A percentile compares a stretch with the other conserved stretches of the same genome.
Conservation (phyloP, 2,329 filamentous ascomycete genomes). For the Pezicula radicicola region DNA sequence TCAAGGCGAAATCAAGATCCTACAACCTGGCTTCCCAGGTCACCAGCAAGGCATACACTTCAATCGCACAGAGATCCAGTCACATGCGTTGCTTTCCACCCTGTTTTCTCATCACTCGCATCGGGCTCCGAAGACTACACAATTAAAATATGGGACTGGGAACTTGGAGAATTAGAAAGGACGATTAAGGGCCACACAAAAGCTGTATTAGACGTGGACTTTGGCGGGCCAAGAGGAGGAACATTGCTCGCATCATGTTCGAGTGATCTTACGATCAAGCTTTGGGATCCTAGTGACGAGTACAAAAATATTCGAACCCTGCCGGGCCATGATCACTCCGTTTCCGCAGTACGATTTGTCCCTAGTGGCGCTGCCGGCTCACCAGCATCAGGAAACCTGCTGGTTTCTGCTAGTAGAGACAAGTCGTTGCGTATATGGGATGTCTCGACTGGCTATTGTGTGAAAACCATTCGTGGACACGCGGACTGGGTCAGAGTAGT, state of each 20-base stretch:
- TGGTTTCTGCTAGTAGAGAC: constrained; percentile 84
- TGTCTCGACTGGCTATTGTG: constrained; percentile 85
- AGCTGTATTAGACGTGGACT: constrained; percentile 84
- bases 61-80: constrained; percentile 80
- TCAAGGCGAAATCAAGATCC: constrained; percentile 82
- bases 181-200: constrained; percentile 93
- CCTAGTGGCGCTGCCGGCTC: constrained; percentile 77
- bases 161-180: constrained; percentile 83
- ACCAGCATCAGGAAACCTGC: constrained; percentile 76
- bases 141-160: constrained; percentile 98
- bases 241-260: constrained; percentile 69
- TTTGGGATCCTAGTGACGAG: constrained; percentile 89
- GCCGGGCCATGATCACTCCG: constrained; percentile 87
- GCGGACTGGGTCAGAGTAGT: constrained; percentile 91
- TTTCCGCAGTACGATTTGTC: constrained; percentile 85
- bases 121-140: constrained; percentile 89
- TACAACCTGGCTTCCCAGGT: constrained; percentile 78
- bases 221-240: constrained; percentile 77
- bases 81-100: constrained; percentile 89
- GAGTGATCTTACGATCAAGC: constrained; percentile 87
- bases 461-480: constrained; percentile 86
- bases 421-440: constrained; percentile 88
- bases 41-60: constrained; percentile 76
- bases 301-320: constrained; percentile 95
- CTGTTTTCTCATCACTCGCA: constrained; percentile 84